Percentiles rank a stretch among this genome's conserved stretches.
Evolutionary conservation across 768 basidiomycete species (phyloP).

Genomic region (Boletus subparvulus): DNA sequence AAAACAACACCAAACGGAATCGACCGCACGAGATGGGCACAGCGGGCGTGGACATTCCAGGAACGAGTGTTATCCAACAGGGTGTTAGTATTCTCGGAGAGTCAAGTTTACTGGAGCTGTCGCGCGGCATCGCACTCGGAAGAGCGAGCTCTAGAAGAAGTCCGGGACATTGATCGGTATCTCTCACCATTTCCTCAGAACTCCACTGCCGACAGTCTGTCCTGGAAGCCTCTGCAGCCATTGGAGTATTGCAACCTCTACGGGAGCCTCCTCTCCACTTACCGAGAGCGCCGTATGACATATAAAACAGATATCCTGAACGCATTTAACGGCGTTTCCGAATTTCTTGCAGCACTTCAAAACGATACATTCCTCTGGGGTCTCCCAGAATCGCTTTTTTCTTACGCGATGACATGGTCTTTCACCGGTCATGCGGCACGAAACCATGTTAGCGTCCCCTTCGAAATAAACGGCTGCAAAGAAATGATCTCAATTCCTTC

Average conservation of each 20-base stretch:
- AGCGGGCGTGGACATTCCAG: constrained; percentile 21
- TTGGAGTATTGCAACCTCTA: neutral
- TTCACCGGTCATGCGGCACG: neutral
- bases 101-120: constrained; percentile 22
- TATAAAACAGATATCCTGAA: constrained; percentile 18
- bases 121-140: constrained; percentile 7
- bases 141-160: constrained; percentile 13
- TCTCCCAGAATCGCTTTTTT: constrained; percentile 13
- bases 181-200: neutral
- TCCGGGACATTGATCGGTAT: neutral
- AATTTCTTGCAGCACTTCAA: constrained; percentile 7
- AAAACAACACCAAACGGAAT: neutral
- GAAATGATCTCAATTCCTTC: constrained; percentile 8
- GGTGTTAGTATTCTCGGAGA: constrained; percentile 19
- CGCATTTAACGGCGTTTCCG: constrained; percentile 12
- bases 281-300: constrained; percentile 11
- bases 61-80: constrained; percentile 17
- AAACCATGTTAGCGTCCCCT: constrained; percentile 1
- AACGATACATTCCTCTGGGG: constrained; percentile 15
- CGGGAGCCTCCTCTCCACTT: neutral
- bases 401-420: constrained; percentile 9
- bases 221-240: neutral
- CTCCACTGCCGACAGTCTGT: neutral
- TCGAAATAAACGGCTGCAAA: constrained; percentile 3
- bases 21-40: constrained; percentile 5